A percentile compares a stretch with the other conserved stretches of the same genome.
phyloP scores from a whole-genome alignment of 2,329 filamentous ascomycete species.

The Pseudogymnoascus sp. region DNA sequence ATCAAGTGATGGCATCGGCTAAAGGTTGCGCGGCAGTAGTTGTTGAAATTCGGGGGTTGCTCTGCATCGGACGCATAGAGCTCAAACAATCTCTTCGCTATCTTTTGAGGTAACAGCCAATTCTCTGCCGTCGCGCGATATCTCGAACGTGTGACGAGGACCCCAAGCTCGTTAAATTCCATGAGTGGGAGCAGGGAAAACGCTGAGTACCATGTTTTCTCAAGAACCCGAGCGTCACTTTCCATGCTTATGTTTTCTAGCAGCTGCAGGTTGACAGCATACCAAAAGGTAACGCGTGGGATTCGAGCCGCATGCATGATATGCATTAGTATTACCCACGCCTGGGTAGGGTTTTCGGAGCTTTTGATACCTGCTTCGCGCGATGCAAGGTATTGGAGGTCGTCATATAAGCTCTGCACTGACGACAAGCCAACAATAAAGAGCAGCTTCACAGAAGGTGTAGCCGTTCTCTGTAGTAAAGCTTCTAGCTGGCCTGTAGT shows the following conservation, averaged over 20 bases:
- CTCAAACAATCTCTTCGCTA: slow-evolving; percentile 49
- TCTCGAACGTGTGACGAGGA: slow-evolving; percentile 36
- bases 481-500: slow-evolving; percentile 38
- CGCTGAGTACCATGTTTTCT: slow-evolving; percentile 48
- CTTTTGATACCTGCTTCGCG: slow-evolving; percentile 45
- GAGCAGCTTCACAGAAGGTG: slow-evolving; percentile 34
- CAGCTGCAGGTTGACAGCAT: slow-evolving; percentile 41
- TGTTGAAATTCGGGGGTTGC: slow-evolving; percentile 54
- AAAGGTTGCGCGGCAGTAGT: slow-evolving; percentile 52
- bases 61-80: slow-evolving; percentile 47
- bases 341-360: slow-evolving; percentile 38
- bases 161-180: slow-evolving; percentile 49
- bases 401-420: slow-evolving; percentile 39
- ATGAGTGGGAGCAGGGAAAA: slow-evolving; percentile 53
- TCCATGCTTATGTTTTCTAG: slow-evolving; percentile 30
- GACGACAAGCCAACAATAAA: slow-evolving; percentile 35
- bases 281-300: slow-evolving; percentile 51
- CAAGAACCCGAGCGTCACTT: slow-evolving; percentile 40
- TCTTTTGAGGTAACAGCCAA: slow-evolving; percentile 49
- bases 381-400: slow-evolving; percentile 37
- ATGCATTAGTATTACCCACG: slow-evolving; percentile 52
- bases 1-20: slow-evolving; percentile 55
- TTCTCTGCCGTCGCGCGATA: slow-evolving; percentile 41
- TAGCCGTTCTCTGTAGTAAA: slow-evolving; percentile 37
- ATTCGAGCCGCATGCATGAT: slow-evolving; percentile 42